Evolutionary conservation across 192 early-diverging fungal genomes (phyloP).

Genomic region (Coemansia umbellata): DNA sequence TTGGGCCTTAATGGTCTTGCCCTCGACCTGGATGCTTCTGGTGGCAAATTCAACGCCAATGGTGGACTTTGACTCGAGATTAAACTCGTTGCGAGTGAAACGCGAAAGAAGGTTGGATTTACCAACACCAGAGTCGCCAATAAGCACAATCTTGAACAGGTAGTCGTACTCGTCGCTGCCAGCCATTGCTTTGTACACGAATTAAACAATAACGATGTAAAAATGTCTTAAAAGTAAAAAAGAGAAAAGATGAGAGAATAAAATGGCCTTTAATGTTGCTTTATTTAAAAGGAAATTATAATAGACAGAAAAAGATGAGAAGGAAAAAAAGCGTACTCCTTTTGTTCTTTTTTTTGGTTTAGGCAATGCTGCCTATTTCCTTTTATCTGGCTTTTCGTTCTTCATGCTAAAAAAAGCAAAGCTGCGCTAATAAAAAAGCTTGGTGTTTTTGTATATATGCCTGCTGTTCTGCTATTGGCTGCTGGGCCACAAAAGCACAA

Average conservation of each 20-base stretch:
- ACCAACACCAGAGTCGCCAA: slow-evolving; percentile 95
- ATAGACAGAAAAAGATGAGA: slow-evolving; percentile 12
- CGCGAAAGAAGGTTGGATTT: slow-evolving; percentile 97
- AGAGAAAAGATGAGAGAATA: slow-evolving; percentile 4
- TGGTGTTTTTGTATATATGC: no score
- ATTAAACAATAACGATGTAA: not conserved
- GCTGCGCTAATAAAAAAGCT: no score
- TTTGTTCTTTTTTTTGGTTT: no score
- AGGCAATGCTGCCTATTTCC: no score
- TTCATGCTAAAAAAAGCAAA: no score
- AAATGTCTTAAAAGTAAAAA: slow-evolving; percentile 2
- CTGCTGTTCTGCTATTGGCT: no score
- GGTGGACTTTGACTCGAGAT: slow-evolving; percentile 96
- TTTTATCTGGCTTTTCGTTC: no score
- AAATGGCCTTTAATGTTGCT: no score
- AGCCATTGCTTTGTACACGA: slow-evolving; percentile 27
- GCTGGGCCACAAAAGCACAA: no score
- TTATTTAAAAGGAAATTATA: no score
- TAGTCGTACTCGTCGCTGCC: slow-evolving; percentile 79
- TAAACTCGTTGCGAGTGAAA: slow-evolving; percentile 98
- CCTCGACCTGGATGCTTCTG: slow-evolving; percentile 91
- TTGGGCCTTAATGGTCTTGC: slow-evolving; percentile 98
- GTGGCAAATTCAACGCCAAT: slow-evolving; percentile 99
- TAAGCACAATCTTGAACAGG: slow-evolving; percentile 87
- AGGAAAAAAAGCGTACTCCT: no score